These are phyloP conservation scores for Arabis hirsuta DNA, from an alignment of 345 rosid genomes.

Conservation along the genomic window DNA sequence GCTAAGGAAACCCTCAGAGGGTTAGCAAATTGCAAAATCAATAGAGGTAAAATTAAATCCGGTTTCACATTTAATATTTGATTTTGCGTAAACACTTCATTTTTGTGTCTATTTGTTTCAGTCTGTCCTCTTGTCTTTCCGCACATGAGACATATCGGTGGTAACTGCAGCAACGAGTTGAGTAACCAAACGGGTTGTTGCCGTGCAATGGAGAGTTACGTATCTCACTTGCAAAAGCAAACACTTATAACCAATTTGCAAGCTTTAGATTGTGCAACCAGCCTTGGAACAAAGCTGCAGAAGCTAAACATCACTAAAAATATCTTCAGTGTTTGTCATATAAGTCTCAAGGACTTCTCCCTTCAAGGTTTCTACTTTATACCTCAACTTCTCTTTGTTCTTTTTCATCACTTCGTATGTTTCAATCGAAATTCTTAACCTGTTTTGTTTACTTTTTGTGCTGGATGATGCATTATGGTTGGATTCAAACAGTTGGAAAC, in stretches of 20 bases:
- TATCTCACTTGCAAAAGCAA: conserved; percentile 94
- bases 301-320: conserved; percentile 66
- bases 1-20: conserved; percentile 85
- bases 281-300: conserved; percentile 69
- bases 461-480: conserved; percentile 26
- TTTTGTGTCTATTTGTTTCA: conserved; percentile 44
- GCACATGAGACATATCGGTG: conserved; percentile 63
- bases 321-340: conserved; percentile 75
- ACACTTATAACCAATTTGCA: conserved; percentile 91
- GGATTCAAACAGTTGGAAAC: conserved; percentile 57
- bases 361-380: conserved; percentile 73
- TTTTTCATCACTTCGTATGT: not conserved
- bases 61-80: not conserved
- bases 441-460: not conserved
- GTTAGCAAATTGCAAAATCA: conserved; percentile 83
- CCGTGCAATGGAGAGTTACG: conserved; percentile 73
- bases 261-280: conserved; percentile 87
- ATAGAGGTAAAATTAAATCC: conserved; percentile 59
- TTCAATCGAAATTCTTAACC: not conserved
- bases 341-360: conserved; percentile 95
- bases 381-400: conserved; percentile 12
- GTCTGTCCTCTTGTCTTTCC: conserved; percentile 95
- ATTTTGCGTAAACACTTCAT: not conserved
- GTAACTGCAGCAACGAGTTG: conserved; percentile 62
- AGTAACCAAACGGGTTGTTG: conserved; percentile 74